Evolutionary conservation across 2,329 filamentous ascomycete genomes (phyloP), one percentile per base, ranked within the genome.

Genomic region (Thelonectria rubi): DNA sequence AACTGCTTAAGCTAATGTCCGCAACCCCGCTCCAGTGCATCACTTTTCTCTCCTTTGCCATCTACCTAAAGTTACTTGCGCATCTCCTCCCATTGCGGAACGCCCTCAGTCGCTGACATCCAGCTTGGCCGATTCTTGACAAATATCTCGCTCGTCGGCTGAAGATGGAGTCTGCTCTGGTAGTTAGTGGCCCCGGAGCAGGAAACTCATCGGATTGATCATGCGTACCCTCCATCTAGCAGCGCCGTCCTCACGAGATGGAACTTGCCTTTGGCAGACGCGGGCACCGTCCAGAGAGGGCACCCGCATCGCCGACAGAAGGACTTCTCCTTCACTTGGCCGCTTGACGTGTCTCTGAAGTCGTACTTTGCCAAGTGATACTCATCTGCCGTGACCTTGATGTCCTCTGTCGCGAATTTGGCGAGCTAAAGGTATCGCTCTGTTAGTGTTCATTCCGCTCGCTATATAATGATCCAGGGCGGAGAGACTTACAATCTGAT

Each of bases 71-170:
- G 17, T 66, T 58, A 73, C 55, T 66, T 72, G 48, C 72, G 67
- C 60, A 64, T 65, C 26, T 69, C 70, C 15, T 74, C 64, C 66
- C 69, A 73, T 40, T 74, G 74, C 17, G 60, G 21, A 26, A 65
- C 67, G 9, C 64, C 63, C 6, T 69, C 64, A 3, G 67, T 45
- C 3, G 66, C 48, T 3, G 12, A 51, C 45, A 67, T 62, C 72
- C 72, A 75, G 21, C 50, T 50, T 17, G 73, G 73, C 15, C 71
- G 56, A 50, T 70, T 67, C 18, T 63, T 73, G 45, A 69, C 59
- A 30, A 73, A 74, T n/a, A 75, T 69, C 21, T 75, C 73, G 57
- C 57, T 68, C n/a, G 50, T 47, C 5, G 72, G 71, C 14, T 62
- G 47, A 3, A 72, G 20, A 17, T 64, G 49, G 26, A 66, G 52